Base-by-base conservation (phyloP, 768 basidiomycete species). In the Lactarius sanguifluus region DNA sequence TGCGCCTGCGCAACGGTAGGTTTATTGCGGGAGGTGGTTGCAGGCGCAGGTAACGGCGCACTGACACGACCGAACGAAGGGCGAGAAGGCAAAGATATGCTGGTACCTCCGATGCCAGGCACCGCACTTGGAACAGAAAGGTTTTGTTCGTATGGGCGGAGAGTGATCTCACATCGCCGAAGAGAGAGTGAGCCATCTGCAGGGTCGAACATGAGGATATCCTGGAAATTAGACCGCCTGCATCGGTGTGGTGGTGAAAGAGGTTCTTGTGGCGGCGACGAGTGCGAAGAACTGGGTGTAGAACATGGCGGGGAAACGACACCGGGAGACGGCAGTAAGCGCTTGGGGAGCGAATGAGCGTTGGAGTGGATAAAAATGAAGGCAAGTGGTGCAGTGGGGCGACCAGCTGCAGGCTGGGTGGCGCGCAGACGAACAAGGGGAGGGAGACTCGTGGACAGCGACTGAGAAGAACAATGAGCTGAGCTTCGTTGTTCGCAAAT, bases 171-270 rank as follows among this genome's bases (percentile, higher is more conserved):
- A 57, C 90, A 74, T 1, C 89, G 77, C 30, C 86, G 79, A 55
- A 91, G 76, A 0, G 83, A 82, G 25, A 91, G 77, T 3, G 81
- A 76, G 0, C 84, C 83, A 47, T 85, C 83, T 0, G 74, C 75
- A 0, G 87, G 84, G 71, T 91, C 87, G 70, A 92, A 90, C 3
- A 91, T 71, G 20, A 91, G 80, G 3, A 90, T 67, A 64, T 92
- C 89, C 73, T 89, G 88, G 69, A 81, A 83, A 65, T 86, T 85
- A 23, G 74, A 74, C 15, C 79, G 77, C 20, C 77, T 76, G 43
- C 65, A 69, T n/a, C 63, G 69, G 38, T 65, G 65, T 5, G 65
- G 61, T 70, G 76, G 30, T 67, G 78, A 75, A 32, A 76, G 63
- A 9, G 72, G 75, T 66, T 62, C 76, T 38, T 5, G 73, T 62